Percentiles rank a stretch among this genome's conserved stretches.
These are phyloP conservation scores for Omphalotus olearius DNA, from an alignment of 1,284 basidiomycete species.

Conservation along the genomic window DNA sequence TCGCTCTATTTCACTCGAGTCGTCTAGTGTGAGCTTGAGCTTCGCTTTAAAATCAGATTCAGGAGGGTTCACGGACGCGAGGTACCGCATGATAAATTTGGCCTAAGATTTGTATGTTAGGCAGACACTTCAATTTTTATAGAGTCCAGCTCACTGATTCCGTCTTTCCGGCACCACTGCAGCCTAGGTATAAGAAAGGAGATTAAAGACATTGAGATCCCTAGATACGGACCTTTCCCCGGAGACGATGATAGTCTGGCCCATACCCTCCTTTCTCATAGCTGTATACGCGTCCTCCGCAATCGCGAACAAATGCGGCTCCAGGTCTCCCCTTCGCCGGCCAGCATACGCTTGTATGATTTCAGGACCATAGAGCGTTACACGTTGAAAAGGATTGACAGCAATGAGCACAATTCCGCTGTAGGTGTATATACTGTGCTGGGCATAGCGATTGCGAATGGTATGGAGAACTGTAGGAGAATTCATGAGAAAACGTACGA, in stretches of 20 bases:
- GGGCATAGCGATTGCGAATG: constrained; percentile 94
- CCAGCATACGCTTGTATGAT: constrained; percentile 98
- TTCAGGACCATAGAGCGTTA: constrained; percentile 90
- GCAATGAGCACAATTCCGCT: constrained; percentile 98
- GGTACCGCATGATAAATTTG: constrained; percentile 99
- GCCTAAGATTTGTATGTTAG: constrained; percentile 46
- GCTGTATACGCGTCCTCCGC: constrained; percentile 99
- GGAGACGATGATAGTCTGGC: constrained; percentile 99
- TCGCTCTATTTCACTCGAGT: constrained; percentile 91
- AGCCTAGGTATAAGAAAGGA: constrained; percentile 18
- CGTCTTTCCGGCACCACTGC: constrained; percentile 97
- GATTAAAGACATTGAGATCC: constrained; percentile 5
- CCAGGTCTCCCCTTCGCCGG: constrained; percentile 88
- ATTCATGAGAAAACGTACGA: background rate
- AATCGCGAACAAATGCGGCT: constrained; percentile 98
- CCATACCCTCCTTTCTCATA: constrained; percentile 92
- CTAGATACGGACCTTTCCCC: constrained; percentile 80
- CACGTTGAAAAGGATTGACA: constrained; percentile 96
- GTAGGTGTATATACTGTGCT: constrained; percentile 98
- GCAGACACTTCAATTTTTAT: background rate
- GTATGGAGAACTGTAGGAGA: constrained; percentile 81
- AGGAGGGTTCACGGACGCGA: constrained; percentile 95
- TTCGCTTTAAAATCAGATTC: constrained; percentile 56
- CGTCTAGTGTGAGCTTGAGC: constrained; percentile 70
- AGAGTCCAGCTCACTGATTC: constrained; percentile 69